A percentile compares a stretch with the other conserved stretches of the same genome.
phyloP scores from a whole-genome alignment of 176 grass and related monocot genomes.

The Aegilops tauschii region DNA sequence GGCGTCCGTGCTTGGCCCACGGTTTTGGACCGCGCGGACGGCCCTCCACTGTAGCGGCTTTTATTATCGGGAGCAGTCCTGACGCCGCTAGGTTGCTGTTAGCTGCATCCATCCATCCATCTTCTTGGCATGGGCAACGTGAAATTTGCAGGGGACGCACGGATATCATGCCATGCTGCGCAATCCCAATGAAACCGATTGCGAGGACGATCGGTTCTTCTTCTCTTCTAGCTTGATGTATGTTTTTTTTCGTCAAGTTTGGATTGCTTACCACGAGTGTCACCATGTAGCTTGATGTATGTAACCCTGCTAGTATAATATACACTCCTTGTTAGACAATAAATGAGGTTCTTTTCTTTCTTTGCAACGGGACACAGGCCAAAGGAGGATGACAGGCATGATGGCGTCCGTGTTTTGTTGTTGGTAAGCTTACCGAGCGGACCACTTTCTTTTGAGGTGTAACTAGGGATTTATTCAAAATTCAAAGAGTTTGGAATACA shows the following conservation, averaged over 20 bases:
- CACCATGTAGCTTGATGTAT: no score
- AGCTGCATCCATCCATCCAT: neutral
- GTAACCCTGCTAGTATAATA: neutral
- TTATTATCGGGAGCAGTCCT: no score
- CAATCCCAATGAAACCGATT: no score
- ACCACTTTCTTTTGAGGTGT: no score
- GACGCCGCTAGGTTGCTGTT: neutral
- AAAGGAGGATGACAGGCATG: neutral
- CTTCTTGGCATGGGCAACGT: neutral
- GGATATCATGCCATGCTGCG: no score
- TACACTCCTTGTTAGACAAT: neutral
- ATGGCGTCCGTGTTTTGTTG: neutral
- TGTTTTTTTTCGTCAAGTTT: no score
- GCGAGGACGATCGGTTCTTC: no score
- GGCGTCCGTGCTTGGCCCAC: neutral
- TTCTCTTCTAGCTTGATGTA: neutral
- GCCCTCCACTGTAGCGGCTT: no score
- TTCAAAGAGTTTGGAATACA: no score
- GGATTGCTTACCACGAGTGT: no score
- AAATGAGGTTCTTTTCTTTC: neutral
- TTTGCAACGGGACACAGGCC: neutral
- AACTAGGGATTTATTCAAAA: no score
- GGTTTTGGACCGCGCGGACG: neutral
- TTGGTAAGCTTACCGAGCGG: no score
- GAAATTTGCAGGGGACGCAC: neutral